These are phyloP conservation scores for Aspergillus melleus DNA, from an alignment of 2,329 filamentous ascomycete genomes.

Conservation along the genomic window DNA sequence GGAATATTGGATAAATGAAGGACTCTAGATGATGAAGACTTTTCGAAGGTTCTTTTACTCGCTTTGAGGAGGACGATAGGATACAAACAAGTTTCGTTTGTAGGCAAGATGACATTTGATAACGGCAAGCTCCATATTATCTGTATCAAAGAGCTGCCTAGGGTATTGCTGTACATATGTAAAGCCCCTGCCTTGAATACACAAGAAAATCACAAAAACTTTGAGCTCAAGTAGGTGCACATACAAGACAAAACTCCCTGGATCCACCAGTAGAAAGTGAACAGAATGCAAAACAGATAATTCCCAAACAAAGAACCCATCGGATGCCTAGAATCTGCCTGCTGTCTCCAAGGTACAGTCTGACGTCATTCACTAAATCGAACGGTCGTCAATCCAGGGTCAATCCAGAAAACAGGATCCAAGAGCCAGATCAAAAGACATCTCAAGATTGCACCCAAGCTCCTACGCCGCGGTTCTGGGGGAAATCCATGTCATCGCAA, in stretches of 20 bases:
- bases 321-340: not conserved
- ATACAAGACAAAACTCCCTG: not conserved
- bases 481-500: not conserved
- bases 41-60: too few species aligned
- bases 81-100: too few species aligned
- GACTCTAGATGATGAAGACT: too few species aligned
- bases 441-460: not conserved
- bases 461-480: not conserved
- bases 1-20: too few species aligned
- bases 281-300: not conserved
- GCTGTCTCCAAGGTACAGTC: not conserved
- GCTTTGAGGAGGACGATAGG: too few species aligned
- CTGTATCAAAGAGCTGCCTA: too few species aligned
- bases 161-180: too few species aligned
- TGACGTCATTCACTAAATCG: not conserved
- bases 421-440: not conserved
- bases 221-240: not conserved
- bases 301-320: not conserved
- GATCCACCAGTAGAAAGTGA: not conserved
- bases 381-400: not conserved
- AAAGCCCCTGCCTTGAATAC: too few species aligned
- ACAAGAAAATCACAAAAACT: too few species aligned
- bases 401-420: not conserved
- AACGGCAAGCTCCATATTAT: too few species aligned
- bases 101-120: too few species aligned